Base-by-base conservation (phyloP, 2,329 filamentous ascomycete genomes). In the Pseudocercospora vitis region DNA sequence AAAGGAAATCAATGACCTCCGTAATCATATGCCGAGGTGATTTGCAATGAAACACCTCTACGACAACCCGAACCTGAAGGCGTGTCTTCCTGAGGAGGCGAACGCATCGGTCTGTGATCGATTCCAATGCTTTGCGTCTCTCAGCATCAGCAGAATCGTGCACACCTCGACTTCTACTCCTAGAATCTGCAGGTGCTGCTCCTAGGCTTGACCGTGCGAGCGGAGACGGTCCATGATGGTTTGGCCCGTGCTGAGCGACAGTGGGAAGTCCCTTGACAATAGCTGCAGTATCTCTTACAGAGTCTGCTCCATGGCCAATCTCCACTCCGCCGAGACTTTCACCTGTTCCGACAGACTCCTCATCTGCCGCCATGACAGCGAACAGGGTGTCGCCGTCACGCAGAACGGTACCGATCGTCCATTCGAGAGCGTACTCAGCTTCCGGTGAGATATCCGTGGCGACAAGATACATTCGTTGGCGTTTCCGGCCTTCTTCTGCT, bases 1-100 rank as follows among this genome's bases (percentile, higher is more conserved):
- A 88, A 48, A 97, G 81, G 59, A 89, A 83, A 70, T 99, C 94
- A 71, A 99, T 97, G 63, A 96, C 91, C 76, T 97, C 94, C 0
- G 91, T 95, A 60, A 99, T 91, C 76, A 97, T 81, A 70, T 96
- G 91, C 71, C 94, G 92, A 3, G 94, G 91, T 67, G 89, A 96
- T 79, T 96, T 97, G 85, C 94, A 97, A 73, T 97, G 94, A 62
- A 99, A 87, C 23, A 97, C 92, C 73, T 99, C 94, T 28, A 99
- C 87, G 47, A 96, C 90, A 44, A 96, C 88, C 53, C 91, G 85
- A 45, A 96, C 91, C 70, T 99, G 92, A 54, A 99, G 77, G 60
- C 88, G 84, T 0, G 94, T 99, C 78, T 95, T 96, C 56, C 92
- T 82, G 55, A 99, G 74, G 40, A 97, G 76, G 61, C 86, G 88